Evolutionary conservation across 805 yeast genomes (phyloP).

Genomic region (Saturnispora saitoi): DNA sequence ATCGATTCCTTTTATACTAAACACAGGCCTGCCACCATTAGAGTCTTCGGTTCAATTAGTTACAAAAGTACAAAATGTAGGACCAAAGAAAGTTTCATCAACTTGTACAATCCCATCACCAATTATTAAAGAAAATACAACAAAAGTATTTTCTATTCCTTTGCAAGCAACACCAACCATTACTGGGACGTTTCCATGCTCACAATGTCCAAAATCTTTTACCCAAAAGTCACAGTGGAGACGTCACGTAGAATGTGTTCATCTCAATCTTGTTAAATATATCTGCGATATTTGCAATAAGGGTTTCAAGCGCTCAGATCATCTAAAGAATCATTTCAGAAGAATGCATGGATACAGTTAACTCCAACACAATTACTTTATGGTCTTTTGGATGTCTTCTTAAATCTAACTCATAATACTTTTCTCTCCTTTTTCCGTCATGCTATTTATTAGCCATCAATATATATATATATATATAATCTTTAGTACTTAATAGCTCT

Average conservation of each 20-base stretch:
- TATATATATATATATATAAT: no score
- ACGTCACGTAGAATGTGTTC: slow-evolving; percentile 60
- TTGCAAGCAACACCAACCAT: not conserved
- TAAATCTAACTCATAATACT: not conserved
- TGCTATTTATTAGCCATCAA: no score
- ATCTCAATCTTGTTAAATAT: slow-evolving; percentile 42
- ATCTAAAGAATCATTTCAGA: slow-evolving; percentile 55
- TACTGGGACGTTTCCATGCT: slow-evolving; percentile 20
- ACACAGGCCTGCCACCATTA: not conserved
- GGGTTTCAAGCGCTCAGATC: slow-evolving; percentile 59
- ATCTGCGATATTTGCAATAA: slow-evolving; percentile 50
- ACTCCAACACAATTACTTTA: not conserved
- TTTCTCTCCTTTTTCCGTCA: not conserved
- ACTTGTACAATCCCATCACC: not conserved
- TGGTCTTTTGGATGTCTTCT: not conserved
- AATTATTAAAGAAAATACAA: not conserved
- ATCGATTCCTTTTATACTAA: not conserved
- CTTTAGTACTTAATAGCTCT: no score
- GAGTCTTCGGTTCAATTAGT: not conserved
- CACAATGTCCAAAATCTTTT: slow-evolving; percentile 36
- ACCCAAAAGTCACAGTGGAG: slow-evolving; percentile 59
- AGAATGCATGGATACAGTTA: slow-evolving; percentile 23
- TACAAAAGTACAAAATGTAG: not conserved
- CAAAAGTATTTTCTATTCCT: not conserved
- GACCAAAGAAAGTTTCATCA: not conserved